phyloP scores from a whole-genome alignment of 2,329 filamentous ascomycete genomes.

The Arthrobotrys iridis region DNA sequence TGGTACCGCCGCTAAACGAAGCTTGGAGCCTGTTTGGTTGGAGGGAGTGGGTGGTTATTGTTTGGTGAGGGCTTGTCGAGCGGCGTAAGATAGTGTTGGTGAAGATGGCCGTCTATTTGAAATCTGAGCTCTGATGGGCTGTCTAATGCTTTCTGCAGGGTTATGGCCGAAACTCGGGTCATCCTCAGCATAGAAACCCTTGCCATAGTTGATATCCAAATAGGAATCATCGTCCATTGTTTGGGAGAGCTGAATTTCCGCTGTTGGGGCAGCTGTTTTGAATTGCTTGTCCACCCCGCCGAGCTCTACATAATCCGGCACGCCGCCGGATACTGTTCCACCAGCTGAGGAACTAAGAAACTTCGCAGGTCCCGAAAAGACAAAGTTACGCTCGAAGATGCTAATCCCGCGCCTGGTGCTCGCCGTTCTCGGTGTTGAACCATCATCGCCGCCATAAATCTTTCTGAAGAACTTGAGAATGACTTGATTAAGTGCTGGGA shows the following conservation, averaged over 20 bases:
- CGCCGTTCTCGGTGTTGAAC: neutral
- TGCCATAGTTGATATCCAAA: neutral
- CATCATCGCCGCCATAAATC: neutral
- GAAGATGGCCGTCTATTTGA: constrained; percentile 17
- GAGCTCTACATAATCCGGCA: constrained; percentile 21
- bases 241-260: neutral
- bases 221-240: constrained; percentile 35
- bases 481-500: constrained; percentile 29
- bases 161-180: neutral
- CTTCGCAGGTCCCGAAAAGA: neutral
- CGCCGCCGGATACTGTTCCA: constrained; percentile 8
- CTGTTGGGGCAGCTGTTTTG: neutral
- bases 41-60: too few species aligned
- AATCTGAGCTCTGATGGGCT: neutral
- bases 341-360: constrained; percentile 24
- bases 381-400: constrained; percentile 22
- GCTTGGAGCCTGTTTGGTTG: too few species aligned
- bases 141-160: neutral
- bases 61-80: neutral
- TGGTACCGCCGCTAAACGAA: too few species aligned
- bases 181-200: constrained; percentile 5
- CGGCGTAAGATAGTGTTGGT: constrained; percentile 17
- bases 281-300: neutral
- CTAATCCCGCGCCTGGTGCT: constrained; percentile 28
- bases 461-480: constrained; percentile 14